These are phyloP conservation scores for Quercus robur DNA, from an alignment of 306 rosid genomes.

Conservation along the genomic window DNA sequence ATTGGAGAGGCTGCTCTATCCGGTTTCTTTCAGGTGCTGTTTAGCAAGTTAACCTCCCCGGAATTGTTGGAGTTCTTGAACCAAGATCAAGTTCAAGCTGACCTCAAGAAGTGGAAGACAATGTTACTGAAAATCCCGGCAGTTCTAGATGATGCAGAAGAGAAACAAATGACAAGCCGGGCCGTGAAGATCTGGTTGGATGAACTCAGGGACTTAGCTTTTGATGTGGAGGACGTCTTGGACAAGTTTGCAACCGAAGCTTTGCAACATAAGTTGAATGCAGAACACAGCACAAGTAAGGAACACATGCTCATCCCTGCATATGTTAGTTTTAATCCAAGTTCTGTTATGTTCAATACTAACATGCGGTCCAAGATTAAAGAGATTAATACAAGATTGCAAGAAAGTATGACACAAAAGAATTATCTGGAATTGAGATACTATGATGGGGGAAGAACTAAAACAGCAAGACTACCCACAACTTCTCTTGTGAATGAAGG, in stretches of 20 bases:
- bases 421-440: background rate
- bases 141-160: background rate
- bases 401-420: background rate
- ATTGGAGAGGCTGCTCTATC: too few relatives aligned
- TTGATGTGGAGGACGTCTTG: slow-evolving; percentile 14
- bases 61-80: background rate
- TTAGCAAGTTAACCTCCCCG: background rate
- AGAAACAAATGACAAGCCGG: background rate
- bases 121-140: background rate
- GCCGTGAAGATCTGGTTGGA: slow-evolving; percentile 4
- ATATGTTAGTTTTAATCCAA: background rate
- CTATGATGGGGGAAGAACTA: background rate
- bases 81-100: background rate
- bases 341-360: too few relatives aligned
- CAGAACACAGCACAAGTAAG: background rate
- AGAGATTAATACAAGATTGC: too few relatives aligned
- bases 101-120: background rate
- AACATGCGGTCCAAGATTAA: too few relatives aligned
- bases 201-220: slow-evolving; percentile 10
- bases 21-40: background rate
- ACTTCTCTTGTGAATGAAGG: background rate
- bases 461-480: background rate
- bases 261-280: background rate
- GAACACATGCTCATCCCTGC: background rate
- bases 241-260: slow-evolving; percentile 6